Evolutionary conservation across 2,329 filamentous ascomycete species (phyloP).

Genomic region (Alternaria gaisen): DNA sequence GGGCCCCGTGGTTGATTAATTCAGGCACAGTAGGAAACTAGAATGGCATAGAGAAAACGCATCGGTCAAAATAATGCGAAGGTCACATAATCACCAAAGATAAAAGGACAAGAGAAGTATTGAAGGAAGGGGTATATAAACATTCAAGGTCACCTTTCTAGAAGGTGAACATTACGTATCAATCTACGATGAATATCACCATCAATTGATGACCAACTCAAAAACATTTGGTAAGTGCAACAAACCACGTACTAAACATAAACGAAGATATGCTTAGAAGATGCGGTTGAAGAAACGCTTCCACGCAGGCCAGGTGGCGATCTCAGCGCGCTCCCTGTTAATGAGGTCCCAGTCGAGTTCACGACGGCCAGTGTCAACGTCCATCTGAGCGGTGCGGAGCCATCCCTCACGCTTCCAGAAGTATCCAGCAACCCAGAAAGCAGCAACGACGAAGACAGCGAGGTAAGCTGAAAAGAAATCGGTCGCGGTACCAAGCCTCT

Average conservation of each 20-base stretch:
- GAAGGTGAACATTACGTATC: conserved; percentile 5
- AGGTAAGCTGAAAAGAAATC: conserved; percentile 60
- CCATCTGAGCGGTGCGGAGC: conserved; percentile 67
- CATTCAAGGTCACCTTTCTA: conserved; percentile 2
- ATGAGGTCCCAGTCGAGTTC: conserved; percentile 72
- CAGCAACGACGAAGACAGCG: conserved; percentile 56
- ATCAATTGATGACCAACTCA: not conserved
- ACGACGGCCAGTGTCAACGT: conserved; percentile 71
- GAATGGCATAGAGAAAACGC: not conserved
- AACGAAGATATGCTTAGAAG: conserved; percentile 32
- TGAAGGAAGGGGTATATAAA: conserved; percentile 9
- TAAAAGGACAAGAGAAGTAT: not conserved
- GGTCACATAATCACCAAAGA: not conserved
- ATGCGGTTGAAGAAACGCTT: conserved; percentile 37
- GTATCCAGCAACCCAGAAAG: conserved; percentile 61
- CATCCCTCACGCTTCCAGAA: conserved; percentile 72
- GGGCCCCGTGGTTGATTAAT: too few species aligned
- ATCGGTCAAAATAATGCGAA: not conserved
- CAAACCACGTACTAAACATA: not conserved
- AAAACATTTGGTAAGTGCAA: not conserved
- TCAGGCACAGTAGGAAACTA: too few species aligned
- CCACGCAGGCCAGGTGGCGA: conserved; percentile 64
- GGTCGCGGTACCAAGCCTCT: conserved; percentile 45
- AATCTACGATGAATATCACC: not conserved
- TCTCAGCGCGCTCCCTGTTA: conserved; percentile 62